Conservation (phyloP, 2,329 filamentous ascomycete species). For the Fusarium sambucinum region DNA sequence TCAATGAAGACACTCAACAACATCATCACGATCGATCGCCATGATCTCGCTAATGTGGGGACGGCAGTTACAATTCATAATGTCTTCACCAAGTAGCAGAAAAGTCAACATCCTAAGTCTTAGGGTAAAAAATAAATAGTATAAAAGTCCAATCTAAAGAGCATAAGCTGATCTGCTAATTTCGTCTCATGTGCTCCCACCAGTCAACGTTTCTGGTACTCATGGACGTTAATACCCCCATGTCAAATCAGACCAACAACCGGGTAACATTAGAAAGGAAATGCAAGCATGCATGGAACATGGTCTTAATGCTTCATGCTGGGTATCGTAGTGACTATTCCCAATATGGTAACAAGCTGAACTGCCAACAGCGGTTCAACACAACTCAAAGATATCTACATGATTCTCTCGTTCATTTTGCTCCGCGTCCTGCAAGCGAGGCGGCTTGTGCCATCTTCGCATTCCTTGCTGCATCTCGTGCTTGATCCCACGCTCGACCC, state of each 20-base stretch:
- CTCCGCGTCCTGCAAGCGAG: constrained; percentile 68
- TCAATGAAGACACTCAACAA: constrained; percentile 12
- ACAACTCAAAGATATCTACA: constrained; percentile 17
- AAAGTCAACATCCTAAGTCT: no score
- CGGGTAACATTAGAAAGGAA: constrained; percentile 18
- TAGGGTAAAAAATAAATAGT: no score
- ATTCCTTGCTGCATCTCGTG: constrained; percentile 63
- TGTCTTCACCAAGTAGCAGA: constrained; percentile 14
- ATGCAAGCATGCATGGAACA: constrained; percentile 20
- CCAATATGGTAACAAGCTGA: constrained; percentile 23
- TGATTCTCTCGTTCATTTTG: constrained; percentile 55
- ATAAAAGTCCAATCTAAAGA: no score
- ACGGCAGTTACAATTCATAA: constrained; percentile 32
- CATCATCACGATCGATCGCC: constrained; percentile 28
- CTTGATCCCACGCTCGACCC: constrained; percentile 69
- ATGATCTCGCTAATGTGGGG: constrained; percentile 34
- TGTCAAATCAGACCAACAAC: background rate
- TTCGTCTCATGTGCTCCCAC: background rate
- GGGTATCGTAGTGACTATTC: constrained; percentile 41
- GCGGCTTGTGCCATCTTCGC: constrained; percentile 66
- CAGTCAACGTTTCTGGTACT: no score
- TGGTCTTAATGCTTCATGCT: constrained; percentile 20
- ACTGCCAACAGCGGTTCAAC: constrained; percentile 17
- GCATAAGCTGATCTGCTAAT: background rate
- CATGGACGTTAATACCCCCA: no score